phyloP scores from a whole-genome alignment of 2,329 filamentous ascomycete species.

The Drechslerella stenobrocha region DNA sequence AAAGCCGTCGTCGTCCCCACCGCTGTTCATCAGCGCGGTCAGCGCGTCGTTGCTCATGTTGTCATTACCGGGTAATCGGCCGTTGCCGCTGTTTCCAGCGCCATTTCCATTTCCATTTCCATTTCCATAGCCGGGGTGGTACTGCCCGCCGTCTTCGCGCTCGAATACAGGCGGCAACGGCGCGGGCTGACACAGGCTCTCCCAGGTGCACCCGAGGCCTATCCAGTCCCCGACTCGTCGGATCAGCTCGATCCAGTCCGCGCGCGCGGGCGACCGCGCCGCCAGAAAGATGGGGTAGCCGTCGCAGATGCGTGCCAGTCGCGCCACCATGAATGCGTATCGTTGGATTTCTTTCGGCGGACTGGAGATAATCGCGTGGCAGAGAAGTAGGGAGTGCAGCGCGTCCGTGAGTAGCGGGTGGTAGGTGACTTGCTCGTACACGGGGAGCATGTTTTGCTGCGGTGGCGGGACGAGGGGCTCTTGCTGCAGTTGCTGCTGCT shows the following conservation, averaged over 20 bases:
- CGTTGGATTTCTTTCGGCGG: constrained; percentile 75
- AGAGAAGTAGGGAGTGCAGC: constrained; percentile 75
- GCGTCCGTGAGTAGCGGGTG: constrained; percentile 79
- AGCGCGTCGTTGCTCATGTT: constrained; percentile 34
- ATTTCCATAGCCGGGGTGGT: constrained; percentile 50
- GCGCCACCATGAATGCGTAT: constrained; percentile 79
- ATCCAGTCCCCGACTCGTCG: constrained; percentile 71
- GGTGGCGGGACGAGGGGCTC: constrained; percentile 53
- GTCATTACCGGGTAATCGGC: constrained; percentile 59
- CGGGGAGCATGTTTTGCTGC: constrained; percentile 57
- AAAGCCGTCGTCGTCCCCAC: constrained; percentile 65
- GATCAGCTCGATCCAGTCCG: constrained; percentile 79
- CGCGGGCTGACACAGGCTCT: constrained; percentile 68
- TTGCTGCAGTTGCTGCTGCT: constrained; percentile 49
- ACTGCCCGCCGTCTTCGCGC: constrained; percentile 22
- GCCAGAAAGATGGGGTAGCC: constrained; percentile 80
- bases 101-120: constrained; percentile 53
- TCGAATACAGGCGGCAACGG: constrained; percentile 58
- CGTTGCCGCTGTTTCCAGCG: constrained; percentile 53
- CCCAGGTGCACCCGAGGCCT: constrained; percentile 68
- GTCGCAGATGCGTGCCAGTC: constrained; percentile 72
- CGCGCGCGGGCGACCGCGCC: constrained; percentile 70
- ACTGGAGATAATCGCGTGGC: constrained; percentile 78
- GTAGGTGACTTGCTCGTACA: constrained; percentile 71
- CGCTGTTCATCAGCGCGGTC: constrained; percentile 60